Evolutionary conservation across 768 basidiomycete species (phyloP).

Genomic region (Kwoniella dendrophila): DNA sequence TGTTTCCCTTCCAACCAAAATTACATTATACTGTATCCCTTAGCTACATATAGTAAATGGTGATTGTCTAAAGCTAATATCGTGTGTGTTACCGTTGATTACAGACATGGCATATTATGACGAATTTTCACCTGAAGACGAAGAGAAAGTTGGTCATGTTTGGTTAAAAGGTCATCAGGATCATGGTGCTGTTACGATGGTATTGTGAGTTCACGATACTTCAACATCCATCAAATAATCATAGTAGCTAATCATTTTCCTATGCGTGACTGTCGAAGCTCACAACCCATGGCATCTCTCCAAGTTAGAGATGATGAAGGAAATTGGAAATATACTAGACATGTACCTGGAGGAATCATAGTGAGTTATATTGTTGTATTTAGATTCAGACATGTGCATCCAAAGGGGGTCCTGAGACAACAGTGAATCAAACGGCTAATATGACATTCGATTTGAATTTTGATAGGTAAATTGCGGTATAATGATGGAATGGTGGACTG

Average conservation of each 20-base stretch:
- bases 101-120: conserved; percentile 29
- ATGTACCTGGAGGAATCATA: conserved; percentile 18
- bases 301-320: conserved; percentile 22
- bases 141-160: conserved; percentile 15
- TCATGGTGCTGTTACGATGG: conserved; percentile 20
- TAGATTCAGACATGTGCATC: background rate
- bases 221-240: background rate
- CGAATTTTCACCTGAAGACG: conserved; percentile 22
- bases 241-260: background rate
- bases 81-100: too few species aligned
- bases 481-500: conserved; percentile 28
- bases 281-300: conserved; percentile 20
- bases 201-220: conserved; percentile 1
- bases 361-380: conserved; percentile 1
- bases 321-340: conserved; percentile 16
- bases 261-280: too few species aligned
- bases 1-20: background rate
- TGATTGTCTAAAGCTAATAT: too few species aligned
- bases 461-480: conserved; percentile 22
- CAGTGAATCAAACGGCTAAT: background rate
- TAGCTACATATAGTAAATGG: too few species aligned
- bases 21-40: too few species aligned
- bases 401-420: too few species aligned
- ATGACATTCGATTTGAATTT: background rate
- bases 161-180: conserved; percentile 29